Percentiles rank a stretch among this genome's conserved stretches.
Evolutionary conservation across 371 early-diverging fungal genomes (phyloP).

Genomic region (Circinella minor): DNA sequence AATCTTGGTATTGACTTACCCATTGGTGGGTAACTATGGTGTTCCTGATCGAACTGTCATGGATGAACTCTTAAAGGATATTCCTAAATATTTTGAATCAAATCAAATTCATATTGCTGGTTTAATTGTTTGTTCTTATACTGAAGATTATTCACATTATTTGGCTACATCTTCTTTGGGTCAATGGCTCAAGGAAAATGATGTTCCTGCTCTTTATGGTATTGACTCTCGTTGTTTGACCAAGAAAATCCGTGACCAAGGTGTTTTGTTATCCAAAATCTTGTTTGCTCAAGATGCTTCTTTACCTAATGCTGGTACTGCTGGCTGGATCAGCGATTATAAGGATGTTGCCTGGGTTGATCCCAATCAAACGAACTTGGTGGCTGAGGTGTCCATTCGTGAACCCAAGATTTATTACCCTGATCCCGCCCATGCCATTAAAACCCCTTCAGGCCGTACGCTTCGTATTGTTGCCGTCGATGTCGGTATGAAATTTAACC

Average conservation of each 20-base stretch:
- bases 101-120: slow-evolving; percentile 83
- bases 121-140: slow-evolving; percentile 87
- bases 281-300: slow-evolving; percentile 81
- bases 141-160: slow-evolving; percentile 88
- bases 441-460: slow-evolving; percentile 76
- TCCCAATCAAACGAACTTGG: slow-evolving; percentile 91
- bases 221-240: slow-evolving; percentile 94
- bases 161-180: slow-evolving; percentile 85
- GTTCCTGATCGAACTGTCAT: slow-evolving; percentile 77
- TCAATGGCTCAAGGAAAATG: slow-evolving; percentile 86
- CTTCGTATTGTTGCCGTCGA: slow-evolving; percentile 91
- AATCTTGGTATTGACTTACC: slow-evolving; percentile 91
- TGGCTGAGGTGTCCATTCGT: slow-evolving; percentile 91
- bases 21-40: slow-evolving; percentile 92
- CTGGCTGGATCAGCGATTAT: slow-evolving; percentile 66
- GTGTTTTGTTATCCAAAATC: slow-evolving; percentile 86
- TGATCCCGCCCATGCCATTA: slow-evolving; percentile 64
- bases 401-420: slow-evolving; percentile 75
- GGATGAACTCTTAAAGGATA: slow-evolving; percentile 81
- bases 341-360: slow-evolving; percentile 89
- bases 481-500: slow-evolving; percentile 98
- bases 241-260: slow-evolving; percentile 81
- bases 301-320: slow-evolving; percentile 47
- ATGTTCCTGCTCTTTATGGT: slow-evolving; percentile 88
- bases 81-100: slow-evolving; percentile 88